These are phyloP conservation scores for Fraxinus angustifolia DNA, from an alignment of 305 asterid genomes.

Conservation along the genomic window DNA sequence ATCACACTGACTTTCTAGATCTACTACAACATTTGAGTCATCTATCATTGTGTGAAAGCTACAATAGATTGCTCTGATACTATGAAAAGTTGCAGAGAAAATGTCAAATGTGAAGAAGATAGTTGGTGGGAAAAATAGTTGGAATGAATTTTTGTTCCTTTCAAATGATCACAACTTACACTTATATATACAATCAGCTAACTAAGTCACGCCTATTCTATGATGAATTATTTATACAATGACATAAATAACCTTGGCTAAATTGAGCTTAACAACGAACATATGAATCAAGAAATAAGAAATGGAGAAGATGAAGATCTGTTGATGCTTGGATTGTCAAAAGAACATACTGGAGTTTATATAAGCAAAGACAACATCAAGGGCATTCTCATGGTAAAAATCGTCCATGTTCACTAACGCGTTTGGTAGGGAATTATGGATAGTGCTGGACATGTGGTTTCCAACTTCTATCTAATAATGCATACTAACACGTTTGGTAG, in stretches of 20 bases:
- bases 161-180: no score
- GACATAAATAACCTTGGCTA: no score
- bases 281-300: slow-evolving; percentile 12
- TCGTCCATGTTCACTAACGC: not conserved
- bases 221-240: no score
- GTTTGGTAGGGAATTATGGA: not conserved
- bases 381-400: slow-evolving; percentile 26
- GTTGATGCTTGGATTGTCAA: slow-evolving; percentile 9
- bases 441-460: not conserved
- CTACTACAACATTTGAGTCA: no score
- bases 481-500: not conserved
- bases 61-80: no score
- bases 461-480: not conserved
- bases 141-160: not conserved
- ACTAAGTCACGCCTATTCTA: no score
- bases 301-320: slow-evolving; percentile 1
- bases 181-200: no score
- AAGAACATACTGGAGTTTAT: not conserved
- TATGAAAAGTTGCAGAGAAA: no score
- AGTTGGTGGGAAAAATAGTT: no score
- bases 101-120: no score
- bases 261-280: not conserved
- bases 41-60: no score
- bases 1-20: no score
- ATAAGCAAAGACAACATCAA: slow-evolving; percentile 25